A percentile compares a stretch with the other conserved stretches of the same genome.
Conservation (phyloP, 2,329 filamentous ascomycete species). For the Fonsecaea nubica region DNA sequence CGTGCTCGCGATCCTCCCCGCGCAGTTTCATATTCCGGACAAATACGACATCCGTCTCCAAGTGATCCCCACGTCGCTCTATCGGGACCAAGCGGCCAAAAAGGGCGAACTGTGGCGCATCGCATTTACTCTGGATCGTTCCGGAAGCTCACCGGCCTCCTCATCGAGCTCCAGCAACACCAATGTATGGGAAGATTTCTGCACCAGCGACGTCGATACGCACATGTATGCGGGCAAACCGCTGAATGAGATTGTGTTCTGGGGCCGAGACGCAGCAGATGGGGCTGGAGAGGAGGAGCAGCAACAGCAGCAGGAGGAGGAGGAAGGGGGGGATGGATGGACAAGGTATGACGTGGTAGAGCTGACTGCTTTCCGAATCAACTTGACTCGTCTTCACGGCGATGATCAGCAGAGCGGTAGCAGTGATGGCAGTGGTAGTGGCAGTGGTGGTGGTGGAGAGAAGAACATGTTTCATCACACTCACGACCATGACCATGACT, state of each 20-base stretch:
- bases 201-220: slow-evolving; percentile 44
- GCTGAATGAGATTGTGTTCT: slow-evolving; percentile 48
- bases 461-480: neutral
- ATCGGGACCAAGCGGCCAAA: neutral
- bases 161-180: neutral
- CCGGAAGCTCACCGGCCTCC: neutral
- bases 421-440: no score
- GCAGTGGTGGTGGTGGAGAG: neutral
- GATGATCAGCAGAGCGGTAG: neutral
- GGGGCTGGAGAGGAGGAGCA: neutral
- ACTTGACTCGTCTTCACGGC: neutral
- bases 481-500: neutral
- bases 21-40: neutral
- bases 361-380: slow-evolving; percentile 44
- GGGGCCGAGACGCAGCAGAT: slow-evolving; percentile 38
- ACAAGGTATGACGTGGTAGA: slow-evolving; percentile 40
- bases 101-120: slow-evolving; percentile 47
- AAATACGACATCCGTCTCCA: slow-evolving; percentile 22
- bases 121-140: slow-evolving; percentile 30
- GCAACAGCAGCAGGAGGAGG: neutral
- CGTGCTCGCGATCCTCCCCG: slow-evolving; percentile 17
- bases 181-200: slow-evolving; percentile 46
- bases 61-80: slow-evolving; percentile 35
- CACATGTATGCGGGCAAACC: slow-evolving; percentile 45
- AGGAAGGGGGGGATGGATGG: neutral